Percentiles rank a stretch among this genome's conserved stretches.
Evolutionary conservation across 148 eudicot species (phyloP).

Genomic region (Camellia japonica): DNA sequence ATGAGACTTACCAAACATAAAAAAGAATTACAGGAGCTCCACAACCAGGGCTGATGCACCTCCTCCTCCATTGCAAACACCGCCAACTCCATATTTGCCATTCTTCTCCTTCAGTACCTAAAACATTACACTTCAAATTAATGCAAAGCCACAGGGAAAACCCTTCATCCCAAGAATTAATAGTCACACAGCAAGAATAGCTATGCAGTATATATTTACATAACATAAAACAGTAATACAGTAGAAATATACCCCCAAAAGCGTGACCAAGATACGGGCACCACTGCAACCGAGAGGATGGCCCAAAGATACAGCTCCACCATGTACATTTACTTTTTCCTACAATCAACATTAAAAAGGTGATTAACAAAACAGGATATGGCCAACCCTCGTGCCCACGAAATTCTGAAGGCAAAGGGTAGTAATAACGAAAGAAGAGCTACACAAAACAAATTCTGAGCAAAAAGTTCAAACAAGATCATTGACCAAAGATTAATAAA

Average conservation of each 20-base stretch:
- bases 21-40: slow-evolving; percentile 57
- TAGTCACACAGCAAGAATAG: not conserved
- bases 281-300: slow-evolving; percentile 99
- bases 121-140: slow-evolving; percentile 7
- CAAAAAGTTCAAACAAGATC: not conserved
- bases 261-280: slow-evolving; percentile 92
- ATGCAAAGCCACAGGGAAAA: slow-evolving; percentile 2
- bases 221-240: slow-evolving; percentile 4
- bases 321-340: slow-evolving; percentile 92
- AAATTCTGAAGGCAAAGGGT: not conserved
- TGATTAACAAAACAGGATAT: slow-evolving; percentile 1
- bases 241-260: slow-evolving; percentile 69
- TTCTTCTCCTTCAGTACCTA: slow-evolving; percentile 82
- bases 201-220: not conserved
- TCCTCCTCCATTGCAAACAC: slow-evolving; percentile 98
- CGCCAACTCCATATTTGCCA: slow-evolving; percentile 85
- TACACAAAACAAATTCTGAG: not conserved
- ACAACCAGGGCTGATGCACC: slow-evolving; percentile 94
- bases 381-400: not conserved
- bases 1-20: slow-evolving; percentile 29
- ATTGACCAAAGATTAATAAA: slow-evolving; percentile 15
- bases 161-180: too few relatives aligned
- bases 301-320: slow-evolving; percentile 97
- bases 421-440: not conserved
- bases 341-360: slow-evolving; percentile 25